Percentiles rank a stretch among this genome's conserved stretches.
phyloP scores from a whole-genome alignment of 176 grass and related monocot genomes.

The Avena atlantica region DNA sequence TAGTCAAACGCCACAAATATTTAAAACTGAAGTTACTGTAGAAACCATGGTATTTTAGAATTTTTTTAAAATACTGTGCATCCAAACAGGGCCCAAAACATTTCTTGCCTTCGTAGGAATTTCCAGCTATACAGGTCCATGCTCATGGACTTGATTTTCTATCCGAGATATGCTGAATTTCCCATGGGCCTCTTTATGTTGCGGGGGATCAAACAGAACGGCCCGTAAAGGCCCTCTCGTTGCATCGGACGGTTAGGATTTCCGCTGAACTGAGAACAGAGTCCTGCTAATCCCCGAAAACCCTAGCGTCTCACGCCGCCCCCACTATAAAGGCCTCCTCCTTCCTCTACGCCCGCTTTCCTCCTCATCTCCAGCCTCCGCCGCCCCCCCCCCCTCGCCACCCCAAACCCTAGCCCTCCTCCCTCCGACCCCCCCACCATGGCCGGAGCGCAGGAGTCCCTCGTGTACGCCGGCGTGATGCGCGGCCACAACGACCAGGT shows the following conservation, averaged over 20 bases:
- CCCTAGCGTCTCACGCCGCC: constrained; percentile 39
- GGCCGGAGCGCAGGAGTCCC: constrained; percentile 63
- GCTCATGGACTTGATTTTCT: neutral
- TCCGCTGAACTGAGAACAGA: neutral
- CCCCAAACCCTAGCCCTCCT: constrained; percentile 27
- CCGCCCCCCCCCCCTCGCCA: constrained; percentile 35
- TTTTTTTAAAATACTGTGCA: too few species aligned
- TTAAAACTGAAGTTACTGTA: too few species aligned
- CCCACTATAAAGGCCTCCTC: neutral
- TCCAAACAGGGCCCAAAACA: neutral
- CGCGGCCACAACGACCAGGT: constrained; percentile 79
- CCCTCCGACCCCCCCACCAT: constrained; percentile 31
- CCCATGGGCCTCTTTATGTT: neutral
- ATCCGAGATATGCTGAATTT: neutral
- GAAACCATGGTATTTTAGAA: too few species aligned
- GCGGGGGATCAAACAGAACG: neutral
- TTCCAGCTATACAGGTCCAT: neutral
- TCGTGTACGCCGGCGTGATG: constrained; percentile 77
- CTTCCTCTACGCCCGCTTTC: neutral
- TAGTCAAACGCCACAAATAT: too few species aligned
- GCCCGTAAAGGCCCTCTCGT: neutral
- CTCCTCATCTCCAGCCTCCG: neutral
- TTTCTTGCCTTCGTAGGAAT: neutral
- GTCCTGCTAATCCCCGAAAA: constrained; percentile 21
- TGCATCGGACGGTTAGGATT: constrained; percentile 42